Evolutionary conservation across 495 filamentous ascomycete genomes (phyloP).

Genomic region (Choiromyces venosus): DNA sequence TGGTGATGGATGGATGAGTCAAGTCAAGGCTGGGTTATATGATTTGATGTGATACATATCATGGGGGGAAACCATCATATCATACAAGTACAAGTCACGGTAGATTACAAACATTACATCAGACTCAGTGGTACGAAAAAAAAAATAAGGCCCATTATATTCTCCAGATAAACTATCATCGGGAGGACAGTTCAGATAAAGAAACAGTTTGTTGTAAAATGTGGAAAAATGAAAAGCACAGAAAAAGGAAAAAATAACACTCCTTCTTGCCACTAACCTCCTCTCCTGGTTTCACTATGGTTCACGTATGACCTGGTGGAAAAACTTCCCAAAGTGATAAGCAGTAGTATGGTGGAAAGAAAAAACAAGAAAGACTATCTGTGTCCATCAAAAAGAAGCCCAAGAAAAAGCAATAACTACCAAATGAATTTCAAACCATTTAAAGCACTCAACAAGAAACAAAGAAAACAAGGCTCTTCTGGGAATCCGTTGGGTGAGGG

Average conservation of each 20-base stretch:
- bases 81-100: neutral
- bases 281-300: neutral
- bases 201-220: neutral
- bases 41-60: too few species aligned
- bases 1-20: neutral
- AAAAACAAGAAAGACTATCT: conserved; percentile 10
- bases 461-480: conserved; percentile 11
- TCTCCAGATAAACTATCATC: neutral
- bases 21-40: neutral
- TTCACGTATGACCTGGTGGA: neutral
- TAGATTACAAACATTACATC: neutral
- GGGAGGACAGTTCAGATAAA: neutral
- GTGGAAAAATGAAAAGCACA: neutral
- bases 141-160: neutral
- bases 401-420: conserved; percentile 16
- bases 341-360: neutral
- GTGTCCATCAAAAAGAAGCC: conserved; percentile 10
- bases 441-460: conserved; percentile 24
- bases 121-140: neutral
- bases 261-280: neutral
- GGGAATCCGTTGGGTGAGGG: neutral
- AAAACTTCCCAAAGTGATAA: neutral
- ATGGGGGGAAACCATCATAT: neutral
- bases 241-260: neutral
- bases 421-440: conserved; percentile 28